Conservation (phyloP, 768 basidiomycete species). For the Chalciporus pseudorubinellus region DNA sequence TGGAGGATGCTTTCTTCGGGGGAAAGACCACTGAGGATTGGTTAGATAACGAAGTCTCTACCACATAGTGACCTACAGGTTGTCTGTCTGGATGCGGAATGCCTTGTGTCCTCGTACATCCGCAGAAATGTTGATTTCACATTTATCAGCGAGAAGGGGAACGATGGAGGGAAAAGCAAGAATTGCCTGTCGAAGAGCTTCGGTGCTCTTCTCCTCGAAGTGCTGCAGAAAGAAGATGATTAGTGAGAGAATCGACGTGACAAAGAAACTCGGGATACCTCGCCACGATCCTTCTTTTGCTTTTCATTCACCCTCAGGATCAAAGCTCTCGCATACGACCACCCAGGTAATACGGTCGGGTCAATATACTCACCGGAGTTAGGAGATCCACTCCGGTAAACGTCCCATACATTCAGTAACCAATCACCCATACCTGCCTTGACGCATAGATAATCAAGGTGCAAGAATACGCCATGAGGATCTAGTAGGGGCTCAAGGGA, state of each 20-base stretch:
- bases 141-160: slow-evolving; percentile 81
- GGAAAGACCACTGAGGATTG: slow-evolving; percentile 33
- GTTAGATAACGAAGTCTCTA: slow-evolving; percentile 6
- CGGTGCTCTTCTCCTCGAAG: slow-evolving; percentile 53
- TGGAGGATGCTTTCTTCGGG: slow-evolving; percentile 42
- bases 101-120: slow-evolving; percentile 57
- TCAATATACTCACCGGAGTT: slow-evolving; percentile 37
- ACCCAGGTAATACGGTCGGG: slow-evolving; percentile 71
- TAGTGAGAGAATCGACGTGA: background rate
- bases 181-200: slow-evolving; percentile 72
- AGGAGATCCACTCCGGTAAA: slow-evolving; percentile 11
- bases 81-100: slow-evolving; percentile 70
- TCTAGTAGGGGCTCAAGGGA: slow-evolving; percentile 85
- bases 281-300: slow-evolving; percentile 41
- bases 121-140: slow-evolving; percentile 65
- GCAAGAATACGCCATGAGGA: slow-evolving; percentile 81
- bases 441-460: slow-evolving; percentile 82
- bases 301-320: slow-evolving; percentile 54
- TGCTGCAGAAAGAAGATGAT: slow-evolving; percentile 35
- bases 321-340: slow-evolving; percentile 69
- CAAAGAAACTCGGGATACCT: slow-evolving; percentile 22
- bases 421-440: slow-evolving; percentile 80
- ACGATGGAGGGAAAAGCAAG: slow-evolving; percentile 77
- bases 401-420: slow-evolving; percentile 64
- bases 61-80: slow-evolving; percentile 43